A percentile compares a stretch with the other conserved stretches of the same genome.
Evolutionary conservation across 2,329 filamentous ascomycete genomes (phyloP).

Genomic region (Hymenoscyphus linearis): DNA sequence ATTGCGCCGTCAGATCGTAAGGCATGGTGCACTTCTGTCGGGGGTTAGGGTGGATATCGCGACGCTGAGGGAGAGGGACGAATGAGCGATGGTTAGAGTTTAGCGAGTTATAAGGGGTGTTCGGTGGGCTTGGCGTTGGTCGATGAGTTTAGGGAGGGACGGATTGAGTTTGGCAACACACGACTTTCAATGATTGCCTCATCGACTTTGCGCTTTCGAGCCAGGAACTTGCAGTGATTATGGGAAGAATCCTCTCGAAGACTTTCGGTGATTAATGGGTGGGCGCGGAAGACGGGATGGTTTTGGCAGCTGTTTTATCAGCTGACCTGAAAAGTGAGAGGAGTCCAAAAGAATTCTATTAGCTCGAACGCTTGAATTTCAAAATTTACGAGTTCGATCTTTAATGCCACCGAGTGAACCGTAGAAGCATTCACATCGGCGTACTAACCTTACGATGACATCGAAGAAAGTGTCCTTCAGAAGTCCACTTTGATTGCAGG

Average conservation of each 20-base stretch:
- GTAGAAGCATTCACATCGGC: background rate
- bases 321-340: background rate
- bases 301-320: background rate
- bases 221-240: background rate
- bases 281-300: background rate
- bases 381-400: background rate
- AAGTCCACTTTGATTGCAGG: background rate
- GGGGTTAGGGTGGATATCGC: background rate
- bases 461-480: background rate
- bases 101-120: background rate
- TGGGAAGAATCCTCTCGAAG: background rate
- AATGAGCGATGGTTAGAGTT: background rate
- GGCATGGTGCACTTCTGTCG: background rate
- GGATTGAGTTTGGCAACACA: background rate
- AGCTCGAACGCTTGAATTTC: background rate
- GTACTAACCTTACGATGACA: background rate
- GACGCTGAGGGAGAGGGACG: background rate
- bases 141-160: background rate
- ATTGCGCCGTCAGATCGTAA: background rate
- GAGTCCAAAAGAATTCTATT: background rate
- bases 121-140: background rate
- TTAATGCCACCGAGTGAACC: background rate
- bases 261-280: background rate
- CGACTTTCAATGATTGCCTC: background rate
- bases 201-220: background rate